A percentile compares a stretch with the other conserved stretches of the same genome.
These are phyloP conservation scores for Aspergillus neoniger DNA, from an alignment of 2,329 filamentous ascomycete species.

Conservation along the genomic window DNA sequence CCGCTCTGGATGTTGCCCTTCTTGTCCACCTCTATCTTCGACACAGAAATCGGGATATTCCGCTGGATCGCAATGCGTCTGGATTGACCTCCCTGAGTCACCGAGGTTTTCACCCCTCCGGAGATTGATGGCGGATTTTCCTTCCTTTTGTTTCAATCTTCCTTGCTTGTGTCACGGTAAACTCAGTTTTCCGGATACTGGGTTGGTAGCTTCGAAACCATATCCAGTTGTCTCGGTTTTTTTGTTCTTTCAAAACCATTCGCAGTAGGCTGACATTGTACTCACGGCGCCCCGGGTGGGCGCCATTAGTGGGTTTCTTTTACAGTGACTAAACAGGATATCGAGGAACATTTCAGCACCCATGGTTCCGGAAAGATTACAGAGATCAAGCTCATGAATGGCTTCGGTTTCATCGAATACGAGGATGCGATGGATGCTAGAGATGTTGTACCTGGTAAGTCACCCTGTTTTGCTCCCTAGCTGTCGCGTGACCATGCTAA, in stretches of 20 bases:
- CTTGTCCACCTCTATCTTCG: constrained; percentile 12
- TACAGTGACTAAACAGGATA: constrained; percentile 91
- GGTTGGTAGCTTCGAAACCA: constrained; percentile 21
- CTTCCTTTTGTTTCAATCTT: constrained; percentile 7
- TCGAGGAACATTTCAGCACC: constrained; percentile 91
- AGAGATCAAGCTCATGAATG: constrained; percentile 99
- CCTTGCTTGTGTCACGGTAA: background rate
- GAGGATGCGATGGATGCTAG: constrained; percentile 97
- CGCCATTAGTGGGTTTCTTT: constrained; percentile 35
- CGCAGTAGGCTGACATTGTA: constrained; percentile 35
- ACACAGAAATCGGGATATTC: constrained; percentile 16
- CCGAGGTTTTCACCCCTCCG: constrained; percentile 8
- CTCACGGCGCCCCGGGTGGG: constrained; percentile 30
- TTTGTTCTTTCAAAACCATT: constrained; percentile 19
- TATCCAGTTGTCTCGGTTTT: constrained; percentile 24
- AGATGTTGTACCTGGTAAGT: constrained; percentile 94
- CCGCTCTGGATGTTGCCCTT: constrained; percentile 23
- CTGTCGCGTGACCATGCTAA: constrained; percentile 23
- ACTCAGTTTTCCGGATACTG: constrained; percentile 4
- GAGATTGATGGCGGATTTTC: constrained; percentile 9
- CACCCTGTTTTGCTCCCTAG: constrained; percentile 8
- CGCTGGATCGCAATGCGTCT: constrained; percentile 18
- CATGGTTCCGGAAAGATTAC: constrained; percentile 97
- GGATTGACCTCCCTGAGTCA: constrained; percentile 14
- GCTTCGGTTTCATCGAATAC: constrained; percentile 99